Evolutionary conservation across 2,329 filamentous ascomycete genomes (phyloP), one percentile per base, ranked within the genome.

Genomic region (Orbilia brochopaga): DNA sequence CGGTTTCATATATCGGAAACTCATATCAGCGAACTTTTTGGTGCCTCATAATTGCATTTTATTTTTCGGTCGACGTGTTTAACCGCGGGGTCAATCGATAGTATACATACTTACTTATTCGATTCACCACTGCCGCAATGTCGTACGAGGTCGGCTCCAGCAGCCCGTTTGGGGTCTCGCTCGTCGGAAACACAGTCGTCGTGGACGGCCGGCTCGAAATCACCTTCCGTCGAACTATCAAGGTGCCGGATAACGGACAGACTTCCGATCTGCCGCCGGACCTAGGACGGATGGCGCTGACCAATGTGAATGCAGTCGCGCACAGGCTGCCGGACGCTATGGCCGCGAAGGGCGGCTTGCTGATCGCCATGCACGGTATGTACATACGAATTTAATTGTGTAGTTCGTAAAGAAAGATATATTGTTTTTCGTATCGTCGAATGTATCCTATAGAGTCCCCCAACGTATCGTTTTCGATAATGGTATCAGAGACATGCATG

Each of bases 231-330:
- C 23, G 56, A 10, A 59, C 42, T 1, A 59, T 50, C 10, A 17
- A 30, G 27, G 40, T 48, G 8, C 56, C 56, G 15, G 56, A 59
- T 27, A 59, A 59, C 48, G 42, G 48, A 10, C 42, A 59, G 32
- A 50, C 44, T 8, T 57, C 37, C 10, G 23, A 57, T 24, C 54
- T 57, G 15, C 37, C 54, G 5, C 54, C 21, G 15, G 54, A 57
- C 21, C 13, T 57, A 4, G 37, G 54, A 2, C 19, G 46, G 19
- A 57, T 57, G 11, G 11, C 7, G 1, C 17, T 57, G 19, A 57
- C 54, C 11, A 57, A 57, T 48, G 54, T 48, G 10, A 57, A 57
- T 11, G 5, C 44, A 30, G 35, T 57, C 10, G 35, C 54, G 1
- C 15, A 48, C 21, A 57, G 46, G 13, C 40, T 57, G 17, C 54